phyloP scores from a whole-genome alignment of 1,284 basidiomycete genomes.

The Moniliophthora roreri region DNA sequence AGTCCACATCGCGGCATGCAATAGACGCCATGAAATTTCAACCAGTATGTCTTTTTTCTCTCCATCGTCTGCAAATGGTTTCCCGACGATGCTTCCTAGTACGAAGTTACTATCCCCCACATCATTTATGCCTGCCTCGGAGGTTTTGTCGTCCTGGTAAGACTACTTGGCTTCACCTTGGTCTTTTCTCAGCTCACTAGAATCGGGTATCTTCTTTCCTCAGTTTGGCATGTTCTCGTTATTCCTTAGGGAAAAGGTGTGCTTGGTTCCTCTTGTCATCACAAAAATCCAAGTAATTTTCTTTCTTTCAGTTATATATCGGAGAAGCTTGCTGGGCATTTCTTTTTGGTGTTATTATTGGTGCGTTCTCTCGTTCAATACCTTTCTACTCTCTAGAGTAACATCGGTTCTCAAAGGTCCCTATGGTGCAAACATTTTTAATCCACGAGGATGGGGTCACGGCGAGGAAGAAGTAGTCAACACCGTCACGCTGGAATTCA shows the following conservation, averaged over 20 bases:
- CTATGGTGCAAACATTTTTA: slow-evolving; percentile 82
- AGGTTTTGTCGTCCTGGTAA: slow-evolving; percentile 76
- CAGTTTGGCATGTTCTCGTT: slow-evolving; percentile 95
- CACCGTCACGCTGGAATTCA: slow-evolving; percentile 85
- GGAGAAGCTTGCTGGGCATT: slow-evolving; percentile 98
- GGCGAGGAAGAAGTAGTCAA: slow-evolving; percentile 55
- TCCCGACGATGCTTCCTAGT: slow-evolving; percentile 37
- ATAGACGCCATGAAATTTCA: slow-evolving; percentile 1
- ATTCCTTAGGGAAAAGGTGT: slow-evolving; percentile 85
- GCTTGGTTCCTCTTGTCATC: slow-evolving; percentile 16
- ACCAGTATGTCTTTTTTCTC: neutral
- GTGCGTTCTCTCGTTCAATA: too few species aligned
- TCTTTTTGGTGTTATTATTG: slow-evolving; percentile 90
- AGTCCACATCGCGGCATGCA: neutral
- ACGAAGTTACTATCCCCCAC: slow-evolving; percentile 69
- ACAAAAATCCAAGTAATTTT: neutral
- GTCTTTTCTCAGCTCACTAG: neutral
- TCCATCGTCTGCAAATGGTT: neutral
- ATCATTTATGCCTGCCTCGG: slow-evolving; percentile 83
- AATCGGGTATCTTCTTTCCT: slow-evolving; percentile 1
- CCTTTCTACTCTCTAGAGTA: slow-evolving; percentile 6
- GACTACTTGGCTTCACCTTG: slow-evolving; percentile 26
- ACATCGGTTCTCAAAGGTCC: slow-evolving; percentile 54
- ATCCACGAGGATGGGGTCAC: slow-evolving; percentile 83
- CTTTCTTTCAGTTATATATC: slow-evolving; percentile 69